These are phyloP conservation scores for Omphalotus guepiniiformis DNA, from an alignment of 768 basidiomycete species.

Conservation along the genomic window DNA sequence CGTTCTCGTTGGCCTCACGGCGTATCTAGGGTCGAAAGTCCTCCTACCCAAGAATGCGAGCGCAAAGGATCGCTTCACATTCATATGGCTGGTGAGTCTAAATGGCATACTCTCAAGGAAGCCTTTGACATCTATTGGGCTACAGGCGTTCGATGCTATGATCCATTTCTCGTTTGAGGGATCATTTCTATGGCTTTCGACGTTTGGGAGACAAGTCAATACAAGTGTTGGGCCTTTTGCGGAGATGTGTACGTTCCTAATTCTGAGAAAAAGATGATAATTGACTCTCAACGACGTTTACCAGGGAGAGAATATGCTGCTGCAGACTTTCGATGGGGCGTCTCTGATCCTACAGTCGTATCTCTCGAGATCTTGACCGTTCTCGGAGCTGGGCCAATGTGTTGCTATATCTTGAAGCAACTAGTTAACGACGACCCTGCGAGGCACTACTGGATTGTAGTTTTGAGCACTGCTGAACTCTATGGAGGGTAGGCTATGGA, in stretches of 20 bases:
- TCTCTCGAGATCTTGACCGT: conserved; percentile 84
- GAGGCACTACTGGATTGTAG: conserved; percentile 76
- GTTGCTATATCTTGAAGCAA: conserved; percentile 66
- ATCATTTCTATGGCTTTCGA: conserved; percentile 73
- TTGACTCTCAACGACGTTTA: neutral
- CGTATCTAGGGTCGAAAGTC: conserved; percentile 47
- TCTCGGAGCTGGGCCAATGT: conserved; percentile 69
- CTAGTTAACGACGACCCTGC: conserved; percentile 62
- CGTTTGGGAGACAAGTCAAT: conserved; percentile 69
- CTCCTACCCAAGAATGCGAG: conserved; percentile 60
- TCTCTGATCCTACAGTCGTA: conserved; percentile 73
- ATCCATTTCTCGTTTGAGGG: conserved; percentile 80
- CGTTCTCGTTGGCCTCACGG: conserved; percentile 42
- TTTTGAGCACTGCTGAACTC: conserved; percentile 70
- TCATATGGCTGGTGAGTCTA: conserved; percentile 69
- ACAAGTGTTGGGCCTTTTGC: conserved; percentile 67
- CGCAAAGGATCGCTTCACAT: conserved; percentile 64
- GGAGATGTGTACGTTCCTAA: conserved; percentile 59
- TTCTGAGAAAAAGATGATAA: neutral
- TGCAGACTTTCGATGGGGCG: conserved; percentile 81
- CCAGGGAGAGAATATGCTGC: conserved; percentile 78
- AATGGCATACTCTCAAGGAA: neutral
- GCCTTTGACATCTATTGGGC: neutral
- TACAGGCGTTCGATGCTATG: conserved; percentile 72
- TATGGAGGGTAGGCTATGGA: conserved; percentile 63